Base-by-base conservation (phyloP, 163 green algal species). In the Coccomyxa subellipsoidea region DNA sequence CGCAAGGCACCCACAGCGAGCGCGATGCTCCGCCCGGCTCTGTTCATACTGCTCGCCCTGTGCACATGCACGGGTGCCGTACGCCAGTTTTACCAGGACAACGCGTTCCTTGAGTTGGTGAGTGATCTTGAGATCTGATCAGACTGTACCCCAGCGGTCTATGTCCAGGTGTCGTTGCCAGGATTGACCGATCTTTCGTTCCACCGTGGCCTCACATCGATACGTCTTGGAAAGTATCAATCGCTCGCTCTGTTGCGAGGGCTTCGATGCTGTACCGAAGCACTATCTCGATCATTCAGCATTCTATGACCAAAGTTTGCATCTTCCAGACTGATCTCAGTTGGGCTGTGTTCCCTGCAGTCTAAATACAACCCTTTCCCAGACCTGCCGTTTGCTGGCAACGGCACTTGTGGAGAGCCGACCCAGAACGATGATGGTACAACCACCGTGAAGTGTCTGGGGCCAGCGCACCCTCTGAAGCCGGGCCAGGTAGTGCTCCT, bases 371-470 rank as follows among this genome's bases (percentile, higher is more conserved):
- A 73, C 32, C 66, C 66, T n/a, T 73, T 73, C 66, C 66, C 66
- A 5, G 66, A 73, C 66, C 66, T 73, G 29, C 66, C 66, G 18
- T 73, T 73, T 6, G 66, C 66, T 73, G 66, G 66, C n/a, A 78
- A 79, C 27, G 75, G 75, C 36, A 79, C 75, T 18, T 79, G 75
- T 31, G 75, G 34, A 15, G 36, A 32, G 37, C 36, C 36, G 8
- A 37, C 47, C 0, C 25, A 79, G 2, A 59, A 79, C 25, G 34
- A 12, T 12, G 75, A 79, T n/a, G 36, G 31, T 18, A 39, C 31
- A 15, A 34, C 47, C 1, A 79, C 75, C 2, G 75, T 79, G 75
- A 38, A 32, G 31, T 79, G 75, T 34, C 75, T 79, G 34, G 75
- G 75, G 25, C 75, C 75, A 1, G 27, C 31, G 7, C 75, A 79